phyloP scores from a whole-genome alignment of 106 monocot species.

The Triglochin maritima region DNA sequence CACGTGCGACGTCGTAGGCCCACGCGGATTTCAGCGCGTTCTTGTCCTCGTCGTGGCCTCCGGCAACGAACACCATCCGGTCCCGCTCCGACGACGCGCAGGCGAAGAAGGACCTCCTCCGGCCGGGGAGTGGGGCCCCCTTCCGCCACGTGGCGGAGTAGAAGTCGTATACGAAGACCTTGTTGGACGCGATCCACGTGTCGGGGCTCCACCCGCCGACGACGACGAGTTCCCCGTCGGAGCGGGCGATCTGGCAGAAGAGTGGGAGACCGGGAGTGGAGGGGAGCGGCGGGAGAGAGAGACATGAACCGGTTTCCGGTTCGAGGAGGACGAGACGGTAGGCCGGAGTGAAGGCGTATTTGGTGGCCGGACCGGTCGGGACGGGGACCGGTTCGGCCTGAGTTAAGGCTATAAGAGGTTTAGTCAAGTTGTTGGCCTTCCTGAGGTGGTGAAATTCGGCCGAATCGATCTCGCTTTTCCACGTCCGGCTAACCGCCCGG shows the following conservation, averaged over 20 bases:
- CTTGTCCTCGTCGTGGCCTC: constrained; percentile 31
- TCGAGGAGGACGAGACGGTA: constrained; percentile 20
- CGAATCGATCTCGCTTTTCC: constrained; percentile 36
- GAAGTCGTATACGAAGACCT: constrained; percentile 19
- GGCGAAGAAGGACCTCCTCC: constrained; percentile 24
- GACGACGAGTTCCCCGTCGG: constrained; percentile 5
- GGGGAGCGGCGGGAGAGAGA: constrained; percentile 4
- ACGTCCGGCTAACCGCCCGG: constrained; percentile 31
- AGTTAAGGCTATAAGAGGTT: constrained; percentile 17
- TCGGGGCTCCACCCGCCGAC: constrained; percentile 20
- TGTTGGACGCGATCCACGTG: constrained; percentile 13
- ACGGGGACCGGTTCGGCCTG: constrained; percentile 19
- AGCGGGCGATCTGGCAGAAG: constrained; percentile 23
- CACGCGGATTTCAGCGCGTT: constrained; percentile 19
- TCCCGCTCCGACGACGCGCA: constrained; percentile 17
- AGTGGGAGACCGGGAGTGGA: constrained; percentile 16
- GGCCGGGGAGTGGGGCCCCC: constrained; percentile 15
- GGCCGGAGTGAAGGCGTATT: constrained; percentile 12
- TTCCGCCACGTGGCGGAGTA: constrained; percentile 6
- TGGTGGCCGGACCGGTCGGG: constrained; percentile 15
- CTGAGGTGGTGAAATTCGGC: constrained; percentile 33
- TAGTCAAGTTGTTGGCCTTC: constrained; percentile 9
- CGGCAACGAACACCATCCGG: constrained; percentile 17
- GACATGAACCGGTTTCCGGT: constrained; percentile 7
- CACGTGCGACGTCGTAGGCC: constrained; percentile 19